Base-by-base conservation (phyloP, 805 yeast species). In the Starmerella roubikii region DNA sequence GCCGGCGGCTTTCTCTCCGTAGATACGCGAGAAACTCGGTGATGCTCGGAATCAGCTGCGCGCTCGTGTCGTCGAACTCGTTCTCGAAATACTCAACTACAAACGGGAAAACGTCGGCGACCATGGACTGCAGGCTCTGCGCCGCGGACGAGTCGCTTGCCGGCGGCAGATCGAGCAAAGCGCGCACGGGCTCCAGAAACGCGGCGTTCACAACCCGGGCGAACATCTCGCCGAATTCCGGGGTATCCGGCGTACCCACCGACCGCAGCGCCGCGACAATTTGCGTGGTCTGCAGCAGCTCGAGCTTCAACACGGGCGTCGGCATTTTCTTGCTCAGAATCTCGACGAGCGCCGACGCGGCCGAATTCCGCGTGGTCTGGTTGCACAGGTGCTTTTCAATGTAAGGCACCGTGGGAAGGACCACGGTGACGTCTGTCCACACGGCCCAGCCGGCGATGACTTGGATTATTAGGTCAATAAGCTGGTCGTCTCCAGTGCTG, bases 21-120 rank as follows among this genome's bases (percentile, higher is more conserved):
- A 85, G 61, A 32, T 78, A 68, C 10, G 81, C 61, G 44, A 91
- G 63, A 55, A 77, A 85, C 37, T 75, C 80, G 28, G 81, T 72
- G 33, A 91, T 63, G 51, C 84, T 80, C 8, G 91, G 78, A 53
- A 88, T 79, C 15, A 84, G 79, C 56, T 83, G 93, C 28, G 70
- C 66, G 1, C 93, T 74, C 12, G 88, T 78, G 49, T 91, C 96
- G 57, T 91, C 97, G 54, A 78, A 85, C 46, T 78, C 93, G 56
- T 84, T 79, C 23, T 73, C 69, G 54, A 91, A 67, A 47, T 78
- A 82, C 42, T 67, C 68, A 42, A 88, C 67, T 7, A 80, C 65
- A 23, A 75, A 65, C 18, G 96, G 95, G 65, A 83, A 72, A 16
- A 81, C 63, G 40, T 72, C 71, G 22, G 75, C 56, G 16, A 82